These are phyloP conservation scores for Penicillium taxi DNA, from an alignment of 495 filamentous ascomycete species.

Conservation along the genomic window DNA sequence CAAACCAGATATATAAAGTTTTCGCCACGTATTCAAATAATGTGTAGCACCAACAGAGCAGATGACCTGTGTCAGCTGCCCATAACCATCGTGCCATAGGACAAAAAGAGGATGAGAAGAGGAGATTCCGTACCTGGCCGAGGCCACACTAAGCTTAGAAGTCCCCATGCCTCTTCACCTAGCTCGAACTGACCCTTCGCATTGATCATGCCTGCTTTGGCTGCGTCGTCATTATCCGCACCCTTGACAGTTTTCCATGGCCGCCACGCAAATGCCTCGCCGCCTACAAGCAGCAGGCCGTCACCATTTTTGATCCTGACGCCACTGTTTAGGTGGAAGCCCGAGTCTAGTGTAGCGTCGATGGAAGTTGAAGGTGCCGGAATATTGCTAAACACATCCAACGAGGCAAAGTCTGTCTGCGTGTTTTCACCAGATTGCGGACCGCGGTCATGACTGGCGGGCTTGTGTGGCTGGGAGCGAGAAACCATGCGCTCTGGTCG, in stretches of 20 bases:
- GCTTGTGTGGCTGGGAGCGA: conserved; percentile 33
- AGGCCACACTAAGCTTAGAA: conserved; percentile 77
- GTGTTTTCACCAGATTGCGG: conserved; percentile 52
- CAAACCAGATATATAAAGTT: conserved; percentile 3
- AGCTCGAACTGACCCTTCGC: conserved; percentile 75
- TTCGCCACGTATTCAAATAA: background rate
- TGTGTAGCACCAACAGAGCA: conserved; percentile 4
- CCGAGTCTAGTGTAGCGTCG: conserved; percentile 68
- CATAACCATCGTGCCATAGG: background rate
- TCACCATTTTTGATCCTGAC: conserved; percentile 54
- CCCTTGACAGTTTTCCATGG: conserved; percentile 53
- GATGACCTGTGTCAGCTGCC: background rate
- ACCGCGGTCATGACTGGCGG: conserved; percentile 47
- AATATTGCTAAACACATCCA: conserved; percentile 73
- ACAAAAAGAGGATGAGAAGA: conserved; percentile 2
- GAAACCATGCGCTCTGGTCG: conserved; percentile 33
- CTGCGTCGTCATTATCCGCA: conserved; percentile 18
- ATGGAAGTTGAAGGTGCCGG: conserved; percentile 71
- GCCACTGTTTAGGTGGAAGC: conserved; percentile 76
- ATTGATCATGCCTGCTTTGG: conserved; percentile 53
- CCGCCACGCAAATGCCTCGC: conserved; percentile 81
- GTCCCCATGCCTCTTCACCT: conserved; percentile 58
- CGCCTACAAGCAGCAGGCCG: conserved; percentile 67
- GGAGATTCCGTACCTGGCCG: conserved; percentile 63
- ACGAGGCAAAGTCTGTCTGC: conserved; percentile 62